These are phyloP conservation scores for Dictyostelium firmibasis DNA, from an alignment of 78 protist species.

Conservation along the genomic window DNA sequence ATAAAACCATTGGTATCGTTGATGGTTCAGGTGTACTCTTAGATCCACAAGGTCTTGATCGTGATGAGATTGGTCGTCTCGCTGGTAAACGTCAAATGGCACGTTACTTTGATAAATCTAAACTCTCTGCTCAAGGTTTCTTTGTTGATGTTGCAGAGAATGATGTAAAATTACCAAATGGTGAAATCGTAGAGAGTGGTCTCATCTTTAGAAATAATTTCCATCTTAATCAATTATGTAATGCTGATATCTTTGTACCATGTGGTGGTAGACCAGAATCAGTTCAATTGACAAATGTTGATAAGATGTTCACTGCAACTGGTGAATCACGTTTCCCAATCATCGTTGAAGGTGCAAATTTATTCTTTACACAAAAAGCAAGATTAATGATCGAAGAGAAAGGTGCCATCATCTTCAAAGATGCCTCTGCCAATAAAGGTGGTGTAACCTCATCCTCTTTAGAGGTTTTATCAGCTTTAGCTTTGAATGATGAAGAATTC, in stretches of 20 bases:
- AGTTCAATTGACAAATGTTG: slow-evolving; percentile 85
- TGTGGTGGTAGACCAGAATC: slow-evolving; percentile 96
- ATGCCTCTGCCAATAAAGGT: slow-evolving; percentile 93
- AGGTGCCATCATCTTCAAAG: slow-evolving; percentile 93
- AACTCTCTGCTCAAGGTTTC: slow-evolving; percentile 45
- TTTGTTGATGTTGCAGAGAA: slow-evolving; percentile 70
- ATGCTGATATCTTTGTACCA: slow-evolving; percentile 91
- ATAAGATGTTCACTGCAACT: not conserved
- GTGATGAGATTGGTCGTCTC: slow-evolving; percentile 60
- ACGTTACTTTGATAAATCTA: slow-evolving; percentile 56
- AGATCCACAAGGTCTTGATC: slow-evolving; percentile 87
- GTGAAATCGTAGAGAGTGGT: slow-evolving; percentile 82
- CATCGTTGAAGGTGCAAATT: slow-evolving; percentile 96
- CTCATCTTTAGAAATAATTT: slow-evolving; percentile 87
- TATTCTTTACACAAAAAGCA: slow-evolving; percentile 93
- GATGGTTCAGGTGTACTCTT: slow-evolving; percentile 91
- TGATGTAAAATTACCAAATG: slow-evolving; percentile 64
- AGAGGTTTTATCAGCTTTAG: slow-evolving; percentile 90
- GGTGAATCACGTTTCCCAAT: slow-evolving; percentile 80
- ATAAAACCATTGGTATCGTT: slow-evolving; percentile 83
- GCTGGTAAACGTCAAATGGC: slow-evolving; percentile 82
- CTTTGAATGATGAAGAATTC: slow-evolving; percentile 86
- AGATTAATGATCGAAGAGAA: slow-evolving; percentile 86
- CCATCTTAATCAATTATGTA: slow-evolving; percentile 81
- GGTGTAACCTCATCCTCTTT: slow-evolving; percentile 94